Percentiles rank a stretch among this genome's conserved stretches.
Evolutionary conservation across 345 rosid species (phyloP).

Genomic region (rapeseed (Brassica napus)): Da-Ae NC_063448.1:53246501-53247000

Average conservation of each 20-base stretch:
- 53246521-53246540: constrained; percentile 70
- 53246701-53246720: constrained; percentile 42
- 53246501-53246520: constrained; percentile 97
- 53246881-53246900: background rate
- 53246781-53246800: background rate
- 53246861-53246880: background rate
- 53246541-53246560: constrained; percentile 49
- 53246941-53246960: constrained; percentile 46
- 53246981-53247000: constrained; percentile 49
- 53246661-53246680: constrained; percentile 61
- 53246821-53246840: background rate
- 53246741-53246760: background rate
- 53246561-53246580: constrained; percentile 74
- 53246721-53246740: too few relatives aligned
- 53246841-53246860: background rate
- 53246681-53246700: constrained; percentile 40
- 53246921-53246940: constrained; percentile 37
- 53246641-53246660: constrained; percentile 40
- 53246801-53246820: background rate
- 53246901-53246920: constrained; percentile 41
- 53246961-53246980: constrained; percentile 37
- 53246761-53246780: background rate
- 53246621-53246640: constrained; percentile 30
- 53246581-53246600: constrained; percentile 52
- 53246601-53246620: constrained; percentile 42